phyloP scores from a whole-genome alignment of 768 basidiomycete species.

The Chalciporus chontae region DNA sequence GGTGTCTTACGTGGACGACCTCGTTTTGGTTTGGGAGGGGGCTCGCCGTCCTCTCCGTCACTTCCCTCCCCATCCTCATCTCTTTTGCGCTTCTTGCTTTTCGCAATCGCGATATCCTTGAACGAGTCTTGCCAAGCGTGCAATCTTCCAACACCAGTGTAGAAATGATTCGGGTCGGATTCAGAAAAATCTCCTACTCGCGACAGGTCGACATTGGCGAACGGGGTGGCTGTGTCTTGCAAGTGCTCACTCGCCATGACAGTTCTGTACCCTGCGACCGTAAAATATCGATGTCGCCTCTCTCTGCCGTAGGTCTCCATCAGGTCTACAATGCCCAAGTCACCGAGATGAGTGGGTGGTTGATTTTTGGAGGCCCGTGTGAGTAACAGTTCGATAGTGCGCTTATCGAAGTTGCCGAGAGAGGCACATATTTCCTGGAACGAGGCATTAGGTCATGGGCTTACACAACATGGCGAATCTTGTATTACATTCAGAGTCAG shows the following conservation, averaged over 20 bases:
- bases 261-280: slow-evolving; percentile 60
- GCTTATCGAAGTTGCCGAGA: slow-evolving; percentile 70
- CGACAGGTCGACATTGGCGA: slow-evolving; percentile 44
- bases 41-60: slow-evolving; percentile 18
- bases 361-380: slow-evolving; percentile 59
- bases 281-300: slow-evolving; percentile 83
- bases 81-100: slow-evolving; percentile 31
- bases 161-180: slow-evolving; percentile 51
- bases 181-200: slow-evolving; percentile 53
- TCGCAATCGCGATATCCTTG: slow-evolving; percentile 30
- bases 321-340: slow-evolving; percentile 64
- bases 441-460: slow-evolving; percentile 4
- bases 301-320: slow-evolving; percentile 86
- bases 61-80: slow-evolving; percentile 24
- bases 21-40: slow-evolving; percentile 39
- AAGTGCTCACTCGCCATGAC: slow-evolving; percentile 65
- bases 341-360: slow-evolving; percentile 68
- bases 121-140: slow-evolving; percentile 47
- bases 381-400: slow-evolving; percentile 80
- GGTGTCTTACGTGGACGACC: slow-evolving; percentile 51
- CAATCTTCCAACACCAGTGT: slow-evolving; percentile 41
- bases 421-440: slow-evolving; percentile 58
- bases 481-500: slow-evolving; percentile 64
- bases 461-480: neutral
- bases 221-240: slow-evolving; percentile 44